Conservation (phyloP, 768 basidiomycete genomes). For the Pisolithus microcarpus region DNA sequence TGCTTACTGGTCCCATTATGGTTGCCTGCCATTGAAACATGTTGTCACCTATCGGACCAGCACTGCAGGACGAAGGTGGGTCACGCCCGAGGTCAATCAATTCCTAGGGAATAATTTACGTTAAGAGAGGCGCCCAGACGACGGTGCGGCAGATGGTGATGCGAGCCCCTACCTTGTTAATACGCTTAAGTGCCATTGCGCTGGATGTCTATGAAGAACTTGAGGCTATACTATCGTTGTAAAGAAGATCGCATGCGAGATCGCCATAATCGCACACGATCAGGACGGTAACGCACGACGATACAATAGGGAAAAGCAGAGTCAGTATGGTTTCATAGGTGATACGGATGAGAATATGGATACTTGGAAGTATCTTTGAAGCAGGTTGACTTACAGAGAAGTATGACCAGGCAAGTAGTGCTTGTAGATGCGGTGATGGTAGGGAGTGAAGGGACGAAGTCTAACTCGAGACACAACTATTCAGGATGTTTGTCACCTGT, state of each 20-base stretch:
- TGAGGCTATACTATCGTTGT: conserved; percentile 10
- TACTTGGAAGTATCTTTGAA: neutral
- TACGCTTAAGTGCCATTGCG: conserved; percentile 95
- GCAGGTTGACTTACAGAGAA: conserved; percentile 4
- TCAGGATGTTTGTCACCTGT: conserved; percentile 31
- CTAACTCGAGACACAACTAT: conserved; percentile 22
- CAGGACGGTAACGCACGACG: conserved; percentile 15
- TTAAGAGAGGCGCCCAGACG: conserved; percentile 9
- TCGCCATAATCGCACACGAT: conserved; percentile 35
- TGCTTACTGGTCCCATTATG: conserved; percentile 95
- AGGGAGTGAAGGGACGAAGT: conserved; percentile 16
- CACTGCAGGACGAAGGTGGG: conserved; percentile 98
- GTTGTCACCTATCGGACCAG: conserved; percentile 95
- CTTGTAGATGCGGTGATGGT: conserved; percentile 18
- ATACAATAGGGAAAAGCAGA: neutral
- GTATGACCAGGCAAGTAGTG: conserved; percentile 2
- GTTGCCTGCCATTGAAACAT: conserved; percentile 99
- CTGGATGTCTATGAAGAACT: conserved; percentile 6
- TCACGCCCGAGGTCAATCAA: conserved; percentile 98
- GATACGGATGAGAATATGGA: neutral
- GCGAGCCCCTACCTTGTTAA: conserved; percentile 77
- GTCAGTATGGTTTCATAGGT: neutral
- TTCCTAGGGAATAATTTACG: conserved; percentile 53
- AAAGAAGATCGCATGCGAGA: conserved; percentile 18
- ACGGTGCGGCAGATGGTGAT: conserved; percentile 5